phyloP scores from a whole-genome alignment of 495 filamentous ascomycete genomes.

The Daldinia grandis region DNA sequence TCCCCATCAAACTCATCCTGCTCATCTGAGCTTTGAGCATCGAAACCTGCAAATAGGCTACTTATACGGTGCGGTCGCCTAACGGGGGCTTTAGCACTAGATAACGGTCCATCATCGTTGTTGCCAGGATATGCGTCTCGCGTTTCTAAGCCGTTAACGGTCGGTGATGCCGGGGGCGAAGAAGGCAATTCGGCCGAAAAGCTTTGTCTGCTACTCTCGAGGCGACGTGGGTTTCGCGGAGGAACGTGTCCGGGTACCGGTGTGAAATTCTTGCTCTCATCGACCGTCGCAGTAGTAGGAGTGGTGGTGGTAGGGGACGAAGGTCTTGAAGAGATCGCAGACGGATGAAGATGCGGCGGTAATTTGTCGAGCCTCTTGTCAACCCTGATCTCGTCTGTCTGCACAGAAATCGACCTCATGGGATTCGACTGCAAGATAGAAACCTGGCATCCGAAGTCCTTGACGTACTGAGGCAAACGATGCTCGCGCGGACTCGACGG shows the following conservation, averaged over 20 bases:
- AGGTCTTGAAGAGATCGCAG: slow-evolving; percentile 68
- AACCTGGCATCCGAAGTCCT: slow-evolving; percentile 66
- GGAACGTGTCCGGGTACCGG: slow-evolving; percentile 60
- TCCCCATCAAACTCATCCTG: slow-evolving; percentile 68
- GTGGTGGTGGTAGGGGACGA: slow-evolving; percentile 54
- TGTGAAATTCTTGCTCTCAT: slow-evolving; percentile 56
- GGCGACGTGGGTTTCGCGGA: slow-evolving; percentile 60
- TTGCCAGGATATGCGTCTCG: slow-evolving; percentile 80
- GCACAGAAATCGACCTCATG: slow-evolving; percentile 75
- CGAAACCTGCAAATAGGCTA: slow-evolving; percentile 86
- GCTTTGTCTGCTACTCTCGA: slow-evolving; percentile 53
- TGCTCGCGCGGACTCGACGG: slow-evolving; percentile 64
- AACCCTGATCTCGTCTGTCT: slow-evolving; percentile 88
- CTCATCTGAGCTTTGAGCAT: slow-evolving; percentile 65
- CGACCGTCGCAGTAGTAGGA: slow-evolving; percentile 24
- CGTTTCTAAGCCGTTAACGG: slow-evolving; percentile 50
- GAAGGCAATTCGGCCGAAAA: slow-evolving; percentile 55
- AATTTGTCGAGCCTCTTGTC: slow-evolving; percentile 77
- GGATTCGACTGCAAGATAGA: slow-evolving; percentile 51
- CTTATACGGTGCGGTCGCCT: slow-evolving; percentile 77
- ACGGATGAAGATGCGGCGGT: slow-evolving; percentile 79
- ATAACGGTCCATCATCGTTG: slow-evolving; percentile 81
- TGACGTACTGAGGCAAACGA: slow-evolving; percentile 61
- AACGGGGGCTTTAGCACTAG: slow-evolving; percentile 65
- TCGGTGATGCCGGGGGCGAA: slow-evolving; percentile 52